Conservation (phyloP, 805 yeast species). For the Barnettozyma californica region DNA sequence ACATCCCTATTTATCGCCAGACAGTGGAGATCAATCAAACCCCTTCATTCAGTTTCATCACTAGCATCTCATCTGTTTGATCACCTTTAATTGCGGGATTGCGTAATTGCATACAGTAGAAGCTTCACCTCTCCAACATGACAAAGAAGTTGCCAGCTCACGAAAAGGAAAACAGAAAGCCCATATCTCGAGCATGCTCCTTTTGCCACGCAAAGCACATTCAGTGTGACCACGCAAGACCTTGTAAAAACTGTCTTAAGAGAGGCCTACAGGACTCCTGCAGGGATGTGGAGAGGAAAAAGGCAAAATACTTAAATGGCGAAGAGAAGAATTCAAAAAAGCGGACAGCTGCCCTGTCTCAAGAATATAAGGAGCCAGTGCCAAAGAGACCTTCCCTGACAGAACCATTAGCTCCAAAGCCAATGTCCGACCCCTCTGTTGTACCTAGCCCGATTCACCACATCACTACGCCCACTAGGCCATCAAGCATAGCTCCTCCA, state of each 20-base stretch:
- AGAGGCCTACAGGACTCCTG: slow-evolving; percentile 53
- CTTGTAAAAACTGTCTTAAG: slow-evolving; percentile 67
- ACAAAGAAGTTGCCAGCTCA: slow-evolving; percentile 53
- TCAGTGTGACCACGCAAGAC: slow-evolving; percentile 63
- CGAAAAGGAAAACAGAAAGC: slow-evolving; percentile 50
- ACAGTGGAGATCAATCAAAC: background rate
- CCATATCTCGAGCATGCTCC: slow-evolving; percentile 64
- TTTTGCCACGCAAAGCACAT: slow-evolving; percentile 71
- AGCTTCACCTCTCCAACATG: slow-evolving; percentile 32
- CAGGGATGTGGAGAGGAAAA: slow-evolving; percentile 51
- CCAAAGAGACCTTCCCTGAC: background rate
- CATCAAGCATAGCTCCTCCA: background rate
- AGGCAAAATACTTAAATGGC: slow-evolving; percentile 30
- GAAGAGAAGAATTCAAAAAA: slow-evolving; percentile 4
- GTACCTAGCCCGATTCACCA: background rate
- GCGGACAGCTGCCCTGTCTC: background rate
- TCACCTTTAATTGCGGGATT: background rate
- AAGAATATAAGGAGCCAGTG: background rate
- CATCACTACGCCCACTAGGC: background rate
- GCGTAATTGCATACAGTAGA: background rate
- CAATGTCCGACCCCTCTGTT: background rate
- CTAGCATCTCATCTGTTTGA: background rate
- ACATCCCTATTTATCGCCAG: background rate
- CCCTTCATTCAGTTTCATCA: background rate
- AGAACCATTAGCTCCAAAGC: background rate